Base-by-base conservation (phyloP, 257 asterid species). In the Haberlea rhodopensis region DNA sequence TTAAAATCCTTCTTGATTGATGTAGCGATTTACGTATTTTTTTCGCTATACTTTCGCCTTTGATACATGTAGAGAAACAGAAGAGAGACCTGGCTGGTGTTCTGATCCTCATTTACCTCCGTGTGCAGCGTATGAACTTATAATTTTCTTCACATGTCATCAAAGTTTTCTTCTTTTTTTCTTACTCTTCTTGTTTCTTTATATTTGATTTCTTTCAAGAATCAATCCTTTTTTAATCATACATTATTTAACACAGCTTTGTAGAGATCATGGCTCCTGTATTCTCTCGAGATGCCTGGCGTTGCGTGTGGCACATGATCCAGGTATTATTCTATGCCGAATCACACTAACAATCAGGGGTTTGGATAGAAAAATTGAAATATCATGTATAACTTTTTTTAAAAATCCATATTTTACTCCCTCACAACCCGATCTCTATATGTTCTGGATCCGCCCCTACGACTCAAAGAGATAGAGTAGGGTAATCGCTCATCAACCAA, bases 191-290 rank as follows among this genome's bases (percentile, higher is more conserved):
- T 32, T 8, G 13, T 32, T 7, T 8, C 1, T 32, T 13, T 40
- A 6, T 40, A 11, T 40, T 40, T 40, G 1, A 40, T 3, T 3
- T 40, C 18, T n/a, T 40, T 40, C 48, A 29, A 43, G 46, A 21
- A 40, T 26, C 8, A n/a, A 37, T 21, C 40, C 48, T 40, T 40
- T 40, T 13, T 15, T n/a, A 0, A 40, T 13, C 48, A 15, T 32
- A 22, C 65, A 18, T 29, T 25, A 22, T 21, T 3, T 13, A 40
- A 46, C 19, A 65, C 86, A 91, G 98, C 63, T 91, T 91, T 70
- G 89, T 91, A 21, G 98, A 91, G 80, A 88, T 91, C 71, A 88
- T 88, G 98, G 95, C 98, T 40, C 96, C 96, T 2, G 96, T 91
- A 11, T 91, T 91, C 75, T 91, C 96, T 68, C 85, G 94, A 79